These are phyloP conservation scores for Plantago major DNA, from an alignment of 257 asterid species.

Conservation along the genomic window DNA sequence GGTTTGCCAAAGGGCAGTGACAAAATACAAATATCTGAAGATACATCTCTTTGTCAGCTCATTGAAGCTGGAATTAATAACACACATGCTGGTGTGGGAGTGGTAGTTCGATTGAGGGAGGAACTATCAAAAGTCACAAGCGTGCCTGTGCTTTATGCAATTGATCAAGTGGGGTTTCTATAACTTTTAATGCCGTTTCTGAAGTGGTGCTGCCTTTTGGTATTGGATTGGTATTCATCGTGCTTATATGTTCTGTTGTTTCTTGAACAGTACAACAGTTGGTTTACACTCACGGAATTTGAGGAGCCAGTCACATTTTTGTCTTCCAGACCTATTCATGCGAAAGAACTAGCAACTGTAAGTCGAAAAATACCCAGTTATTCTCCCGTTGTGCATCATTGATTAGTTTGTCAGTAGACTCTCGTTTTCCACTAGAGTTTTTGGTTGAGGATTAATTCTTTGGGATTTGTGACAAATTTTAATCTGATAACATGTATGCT, in stretches of 20 bases:
- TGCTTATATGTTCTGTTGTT: conserved; percentile 27
- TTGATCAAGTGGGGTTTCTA: conserved; percentile 75
- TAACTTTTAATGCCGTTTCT: conserved; percentile 7
- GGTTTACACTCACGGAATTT: conserved; percentile 90
- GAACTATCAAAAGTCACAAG: conserved; percentile 78
- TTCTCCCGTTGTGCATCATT: background rate
- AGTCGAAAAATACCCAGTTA: conserved; percentile 25
- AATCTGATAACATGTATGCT: no score
- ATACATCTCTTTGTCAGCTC: conserved; percentile 62
- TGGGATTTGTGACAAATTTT: background rate
- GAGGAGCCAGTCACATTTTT: conserved; percentile 87
- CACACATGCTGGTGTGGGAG: conserved; percentile 88
- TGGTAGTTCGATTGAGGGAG: conserved; percentile 78
- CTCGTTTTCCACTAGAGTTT: background rate
- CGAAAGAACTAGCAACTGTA: conserved; percentile 79
- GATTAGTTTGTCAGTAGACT: background rate
- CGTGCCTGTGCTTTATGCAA: conserved; percentile 86
- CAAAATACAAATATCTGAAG: conserved; percentile 59
- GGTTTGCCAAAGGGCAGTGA: conserved; percentile 70
- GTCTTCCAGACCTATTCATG: conserved; percentile 80
- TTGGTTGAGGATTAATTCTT: background rate
- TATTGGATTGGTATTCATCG: conserved; percentile 13
- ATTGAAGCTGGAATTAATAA: conserved; percentile 63
- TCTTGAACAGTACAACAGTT: conserved; percentile 72
- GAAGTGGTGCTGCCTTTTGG: conserved; percentile 13